Conservation (phyloP, 108 stramenopile species). For the Nitzschia sp. region DNA sequence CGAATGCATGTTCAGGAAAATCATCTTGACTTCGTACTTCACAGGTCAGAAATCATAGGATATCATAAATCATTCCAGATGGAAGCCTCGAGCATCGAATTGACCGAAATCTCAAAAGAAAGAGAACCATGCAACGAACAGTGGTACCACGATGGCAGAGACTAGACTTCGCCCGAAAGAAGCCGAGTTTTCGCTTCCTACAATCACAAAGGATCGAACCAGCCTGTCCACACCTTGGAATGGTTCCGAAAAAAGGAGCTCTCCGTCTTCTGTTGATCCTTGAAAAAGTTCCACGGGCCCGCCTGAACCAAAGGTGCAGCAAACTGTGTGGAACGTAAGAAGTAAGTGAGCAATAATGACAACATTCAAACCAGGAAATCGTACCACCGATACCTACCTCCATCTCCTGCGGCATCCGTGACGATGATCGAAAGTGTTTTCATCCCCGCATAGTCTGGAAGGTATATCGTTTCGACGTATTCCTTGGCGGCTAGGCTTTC, state of each 20-base stretch:
- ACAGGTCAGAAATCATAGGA: no score
- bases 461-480: constrained; percentile 4
- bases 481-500: background rate
- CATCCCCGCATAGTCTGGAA: constrained; percentile 12
- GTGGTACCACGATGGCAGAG: no score
- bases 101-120: no score
- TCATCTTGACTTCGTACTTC: no score
- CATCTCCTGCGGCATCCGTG: constrained; percentile 23
- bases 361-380: background rate
- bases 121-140: no score
- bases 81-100: no score
- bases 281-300: constrained; percentile 22
- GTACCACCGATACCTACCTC: constrained; percentile 12
- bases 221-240: constrained; percentile 7
- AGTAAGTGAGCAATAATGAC: background rate
- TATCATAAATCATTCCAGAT: no score
- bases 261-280: background rate
- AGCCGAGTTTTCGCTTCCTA: background rate
- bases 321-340: constrained; percentile 6
- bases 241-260: constrained; percentile 14
- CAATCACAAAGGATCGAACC: constrained; percentile 5
- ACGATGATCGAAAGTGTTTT: constrained; percentile 21
- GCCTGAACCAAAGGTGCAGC: constrained; percentile 23
- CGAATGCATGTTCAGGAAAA: no score
- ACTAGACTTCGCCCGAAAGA: background rate